Evolutionary conservation across 257 asterid species (phyloP).

Genomic region (Nicotiana undulata): DNA sequence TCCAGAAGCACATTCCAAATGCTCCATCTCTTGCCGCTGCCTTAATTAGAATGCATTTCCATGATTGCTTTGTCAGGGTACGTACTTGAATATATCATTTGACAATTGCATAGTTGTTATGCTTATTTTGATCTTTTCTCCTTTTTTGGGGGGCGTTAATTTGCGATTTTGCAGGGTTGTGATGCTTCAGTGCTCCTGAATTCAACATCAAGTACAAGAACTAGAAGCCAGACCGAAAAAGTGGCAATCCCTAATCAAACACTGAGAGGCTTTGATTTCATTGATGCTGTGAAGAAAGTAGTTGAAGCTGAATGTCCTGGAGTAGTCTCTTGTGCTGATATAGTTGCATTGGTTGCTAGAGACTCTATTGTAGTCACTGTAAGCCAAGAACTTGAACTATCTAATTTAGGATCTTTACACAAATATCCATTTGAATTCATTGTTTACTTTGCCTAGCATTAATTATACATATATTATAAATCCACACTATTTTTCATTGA

Average conservation of each 20-base stretch:
- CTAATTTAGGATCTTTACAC: background rate
- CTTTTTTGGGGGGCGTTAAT: background rate
- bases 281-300: constrained; percentile 19
- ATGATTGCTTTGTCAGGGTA: constrained; percentile 32
- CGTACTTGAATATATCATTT: background rate
- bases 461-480: too few species aligned
- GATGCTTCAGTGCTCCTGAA: constrained; percentile 28
- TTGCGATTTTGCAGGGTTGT: constrained; percentile 10
- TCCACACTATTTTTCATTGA: background rate
- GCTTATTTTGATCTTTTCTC: background rate
- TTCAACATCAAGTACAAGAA: constrained; percentile 1
- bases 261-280: constrained; percentile 18
- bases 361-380: constrained; percentile 14
- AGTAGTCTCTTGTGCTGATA: constrained; percentile 33
- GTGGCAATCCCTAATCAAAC: constrained; percentile 15
- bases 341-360: constrained; percentile 20
- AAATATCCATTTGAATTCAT: background rate
- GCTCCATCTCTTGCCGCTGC: constrained; percentile 26
- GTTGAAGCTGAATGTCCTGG: constrained; percentile 22
- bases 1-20: background rate
- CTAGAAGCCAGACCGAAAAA: constrained; percentile 20
- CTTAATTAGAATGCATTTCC: constrained; percentile 27
- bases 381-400: background rate
- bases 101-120: background rate
- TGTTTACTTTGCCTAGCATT: background rate